Evolutionary conservation across 2,329 filamentous ascomycete genomes (phyloP).

Genomic region (Fusarium sambucinum): DNA sequence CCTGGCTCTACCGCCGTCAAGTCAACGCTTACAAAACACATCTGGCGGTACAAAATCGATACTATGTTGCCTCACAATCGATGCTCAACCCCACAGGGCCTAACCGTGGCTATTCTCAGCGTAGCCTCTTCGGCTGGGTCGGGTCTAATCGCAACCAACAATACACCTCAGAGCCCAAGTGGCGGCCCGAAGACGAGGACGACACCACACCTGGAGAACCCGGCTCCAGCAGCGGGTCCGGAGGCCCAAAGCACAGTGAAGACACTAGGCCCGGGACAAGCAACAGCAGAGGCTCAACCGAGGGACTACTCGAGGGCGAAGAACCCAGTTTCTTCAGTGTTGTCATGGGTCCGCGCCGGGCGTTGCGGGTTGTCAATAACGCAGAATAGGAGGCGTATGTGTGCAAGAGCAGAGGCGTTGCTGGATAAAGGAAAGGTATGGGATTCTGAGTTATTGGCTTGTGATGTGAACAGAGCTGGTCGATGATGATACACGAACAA

Average conservation of each 20-base stretch:
- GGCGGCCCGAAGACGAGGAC: conserved; percentile 44
- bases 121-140: conserved; percentile 51
- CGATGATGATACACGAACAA: conserved; percentile 30
- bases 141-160: conserved; percentile 44
- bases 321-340: conserved; percentile 80
- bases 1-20: conserved; percentile 79
- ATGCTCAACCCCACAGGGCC: conserved; percentile 47
- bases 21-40: conserved; percentile 77
- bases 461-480: neutral
- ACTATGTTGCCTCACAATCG: conserved; percentile 59
- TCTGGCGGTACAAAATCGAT: conserved; percentile 72
- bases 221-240: conserved; percentile 43
- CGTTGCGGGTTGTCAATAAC: conserved; percentile 75
- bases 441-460: conserved; percentile 7
- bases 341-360: conserved; percentile 74
- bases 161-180: conserved; percentile 50
- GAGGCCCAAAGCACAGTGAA: conserved; percentile 43
- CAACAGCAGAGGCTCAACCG: conserved; percentile 60
- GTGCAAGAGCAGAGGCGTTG: conserved; percentile 2
- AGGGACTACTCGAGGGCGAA: conserved; percentile 65
- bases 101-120: conserved; percentile 34
- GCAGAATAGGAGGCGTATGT: conserved; percentile 47
- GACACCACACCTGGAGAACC: conserved; percentile 40
- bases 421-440: conserved; percentile 5
- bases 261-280: conserved; percentile 47